Evolutionary conservation across 2,329 filamentous ascomycete species (phyloP).

Genomic region (Phialemoniopsis sp.): DNA sequence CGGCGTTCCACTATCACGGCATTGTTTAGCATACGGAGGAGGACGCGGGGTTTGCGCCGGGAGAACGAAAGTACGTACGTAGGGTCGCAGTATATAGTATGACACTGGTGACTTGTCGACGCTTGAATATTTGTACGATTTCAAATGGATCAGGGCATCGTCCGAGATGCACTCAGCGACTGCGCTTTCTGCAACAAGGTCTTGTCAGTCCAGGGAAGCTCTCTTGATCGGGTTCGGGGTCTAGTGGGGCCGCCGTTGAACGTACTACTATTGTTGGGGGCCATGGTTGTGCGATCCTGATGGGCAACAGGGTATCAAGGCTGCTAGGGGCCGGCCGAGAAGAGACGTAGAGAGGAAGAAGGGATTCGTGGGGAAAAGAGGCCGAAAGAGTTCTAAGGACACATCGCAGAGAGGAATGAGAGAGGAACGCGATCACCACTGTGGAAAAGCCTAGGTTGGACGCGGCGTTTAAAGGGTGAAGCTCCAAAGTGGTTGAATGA

Average conservation of each 20-base stretch:
- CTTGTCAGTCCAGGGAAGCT: background rate
- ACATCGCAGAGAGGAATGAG: no score
- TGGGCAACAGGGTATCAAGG: no score
- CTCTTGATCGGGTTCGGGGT: background rate
- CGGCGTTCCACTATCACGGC: slow-evolving; percentile 81
- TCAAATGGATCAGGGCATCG: slow-evolving; percentile 85
- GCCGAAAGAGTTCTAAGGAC: no score
- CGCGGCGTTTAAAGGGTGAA: slow-evolving; percentile 8
- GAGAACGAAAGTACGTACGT: slow-evolving; percentile 57
- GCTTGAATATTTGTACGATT: slow-evolving; percentile 94
- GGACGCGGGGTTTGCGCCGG: slow-evolving; percentile 7
- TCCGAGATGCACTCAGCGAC: slow-evolving; percentile 76
- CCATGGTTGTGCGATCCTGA: slow-evolving; percentile 21
- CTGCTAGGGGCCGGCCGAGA: no score
- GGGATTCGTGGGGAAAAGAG: no score
- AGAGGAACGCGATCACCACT: no score
- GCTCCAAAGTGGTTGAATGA: no score
- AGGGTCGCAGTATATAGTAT: slow-evolving; percentile 89
- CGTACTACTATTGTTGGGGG: slow-evolving; percentile 30
- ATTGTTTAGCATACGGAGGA: slow-evolving; percentile 9
- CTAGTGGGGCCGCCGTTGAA: slow-evolving; percentile 1
- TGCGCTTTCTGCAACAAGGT: slow-evolving; percentile 37
- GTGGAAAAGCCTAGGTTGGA: slow-evolving; percentile 17
- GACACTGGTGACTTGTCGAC: slow-evolving; percentile 95
- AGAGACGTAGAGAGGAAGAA: no score